Evolutionary conservation across 345 rosid genomes (phyloP), one percentile per base, ranked within the genome.

Genomic region (Euphorbia lathyris): DNA sequence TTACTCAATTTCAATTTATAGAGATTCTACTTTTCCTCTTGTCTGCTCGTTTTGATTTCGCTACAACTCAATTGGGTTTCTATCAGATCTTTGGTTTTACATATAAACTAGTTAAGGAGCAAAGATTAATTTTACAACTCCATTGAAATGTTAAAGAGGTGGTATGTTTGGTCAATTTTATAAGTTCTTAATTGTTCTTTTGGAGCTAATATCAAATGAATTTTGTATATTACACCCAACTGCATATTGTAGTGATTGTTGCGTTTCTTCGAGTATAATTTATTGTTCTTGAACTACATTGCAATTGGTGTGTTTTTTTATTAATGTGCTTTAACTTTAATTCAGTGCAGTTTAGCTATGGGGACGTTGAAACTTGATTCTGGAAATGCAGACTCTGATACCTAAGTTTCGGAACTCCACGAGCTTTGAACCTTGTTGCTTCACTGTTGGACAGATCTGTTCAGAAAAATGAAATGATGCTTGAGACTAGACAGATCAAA

Each of bases 401-500:
- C 78, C 63, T 68, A 23, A 79, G 72, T 70, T 29, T 66, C 36
- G 83, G 86, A 63, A 61, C 71, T 52, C 93, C 96, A 0, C 70
- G 74, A 23, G 79, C 86, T 77, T 74, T 89, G 16, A 77, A 84
- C 20, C 77, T 86, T 73, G 84, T 90, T 38, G 82, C 97, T 57
- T 77, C 88, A 0, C 77, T 83, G 66, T 93, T 93, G 17, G 92
- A 87, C 79, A 86, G 78, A 74, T 80, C 80, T 72, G 82, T 88
- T 42, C 81, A 85, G 64, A 62, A 62, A 65, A 82, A 84, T 70
- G 88, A 84, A 66, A 78, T 76, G 72, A 58, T 74, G 47, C 26
- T 63, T 10, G 85, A 80, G 66, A 64, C 84, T 9, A 8, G 69
- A 10, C 74, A 79, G 65, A 60, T 38, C 0, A 67, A 82, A 66